These are phyloP conservation scores for Irpex sp. DNA, from an alignment of 1,284 basidiomycete genomes.

Conservation along the genomic window DNA sequence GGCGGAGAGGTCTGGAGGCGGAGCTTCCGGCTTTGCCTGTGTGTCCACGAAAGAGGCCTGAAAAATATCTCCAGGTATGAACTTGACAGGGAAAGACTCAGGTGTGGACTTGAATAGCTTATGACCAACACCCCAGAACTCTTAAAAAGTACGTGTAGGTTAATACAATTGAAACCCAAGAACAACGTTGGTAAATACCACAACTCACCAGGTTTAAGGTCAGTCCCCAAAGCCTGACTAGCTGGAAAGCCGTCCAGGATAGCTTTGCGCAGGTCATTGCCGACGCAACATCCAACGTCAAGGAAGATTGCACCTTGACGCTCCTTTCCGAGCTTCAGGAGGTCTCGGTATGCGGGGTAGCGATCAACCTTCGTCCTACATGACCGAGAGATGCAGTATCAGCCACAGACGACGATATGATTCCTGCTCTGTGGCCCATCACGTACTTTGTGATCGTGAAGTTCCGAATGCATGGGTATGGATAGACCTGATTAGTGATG, in stretches of 20 bases:
- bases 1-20: conserved; percentile 18
- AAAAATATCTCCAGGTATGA: conserved; percentile 46
- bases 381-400: neutral
- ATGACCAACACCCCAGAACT: conserved; percentile 33
- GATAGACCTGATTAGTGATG: conserved; percentile 25
- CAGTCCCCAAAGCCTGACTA: conserved; percentile 31
- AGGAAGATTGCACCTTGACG: conserved; percentile 44
- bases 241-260: conserved; percentile 37
- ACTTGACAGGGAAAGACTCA: conserved; percentile 39
- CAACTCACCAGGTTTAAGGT: conserved; percentile 28
- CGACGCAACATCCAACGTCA: conserved; percentile 36
- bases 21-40: neutral
- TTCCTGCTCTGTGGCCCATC: neutral
- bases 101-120: conserved; percentile 30
- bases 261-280: conserved; percentile 39
- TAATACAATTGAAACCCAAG: conserved; percentile 26
- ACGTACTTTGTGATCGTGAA: conserved; percentile 40
- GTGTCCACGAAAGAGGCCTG: conserved; percentile 29
- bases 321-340: conserved; percentile 35
- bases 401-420: neutral
- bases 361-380: conserved; percentile 28
- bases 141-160: conserved; percentile 26
- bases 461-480: conserved; percentile 37
- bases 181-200: conserved; percentile 7
- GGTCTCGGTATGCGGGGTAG: conserved; percentile 39